Base-by-base conservation (phyloP, 306 rosid genomes). In the Prunus padus region DNA sequence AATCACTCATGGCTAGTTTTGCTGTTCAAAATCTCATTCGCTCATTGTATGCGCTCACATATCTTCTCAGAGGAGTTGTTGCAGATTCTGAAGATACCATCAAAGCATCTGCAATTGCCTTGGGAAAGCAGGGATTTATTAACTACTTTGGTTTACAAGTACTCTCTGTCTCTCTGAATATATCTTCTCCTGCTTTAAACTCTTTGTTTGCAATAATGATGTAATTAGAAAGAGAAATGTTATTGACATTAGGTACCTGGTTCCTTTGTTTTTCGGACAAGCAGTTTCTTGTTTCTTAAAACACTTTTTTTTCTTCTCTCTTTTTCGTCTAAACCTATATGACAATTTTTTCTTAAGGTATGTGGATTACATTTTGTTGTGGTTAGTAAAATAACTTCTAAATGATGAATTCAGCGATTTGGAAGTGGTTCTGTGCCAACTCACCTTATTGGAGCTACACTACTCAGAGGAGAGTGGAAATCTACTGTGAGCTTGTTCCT, bases 71-170 rank as follows among this genome's bases (percentile, higher is more conserved):
- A 88, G 99, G 97, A 71, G 87, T 95, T 86, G 90, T 92, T 86
- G 88, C 97, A 81, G 91, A 90, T 81, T 90, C 96, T 80, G 99
- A 88, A 73, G 93, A 89, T 77, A 85, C 80, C 76, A 87, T 95
- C 75, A 92, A 86, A 78, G 89, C 93, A 74, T 84, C 97, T 55
- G 93, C 96, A 78, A 88, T 82, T 78, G 90, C 96, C 77, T 80
- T 92, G 71, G 97, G 99, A 77, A 86, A 71, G 77, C 83, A 73
- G 70, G 99, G 97, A 70, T 95, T 95, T 85, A 86, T 95, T 75
- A 95, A 95, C 86, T 95, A 95, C 89, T 95, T 90, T 78, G 99
- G 99, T 79, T 86, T 95, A 79, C 99, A 95, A 86, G 99, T 95
- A 85, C 77, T 63, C 77, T 81, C 82, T 80, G 52, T 54, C 61